These are phyloP conservation scores for Terfezia claveryi DNA, from an alignment of 495 filamentous ascomycete species.

Conservation along the genomic window DNA sequence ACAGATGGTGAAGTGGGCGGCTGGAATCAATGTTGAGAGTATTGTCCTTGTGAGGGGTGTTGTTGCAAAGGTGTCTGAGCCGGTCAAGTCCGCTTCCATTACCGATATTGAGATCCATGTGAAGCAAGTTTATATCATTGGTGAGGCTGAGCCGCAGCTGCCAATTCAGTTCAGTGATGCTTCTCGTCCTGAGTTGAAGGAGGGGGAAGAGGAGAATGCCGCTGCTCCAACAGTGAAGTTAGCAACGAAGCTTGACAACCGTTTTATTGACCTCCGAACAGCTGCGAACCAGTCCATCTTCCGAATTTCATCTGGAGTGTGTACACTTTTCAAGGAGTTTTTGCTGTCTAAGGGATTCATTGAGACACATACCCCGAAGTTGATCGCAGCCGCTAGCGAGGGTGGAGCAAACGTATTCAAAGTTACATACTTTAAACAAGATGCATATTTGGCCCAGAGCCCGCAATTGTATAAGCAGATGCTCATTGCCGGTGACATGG, in stretches of 20 bases:
- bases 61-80: constrained; percentile 50
- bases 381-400: constrained; percentile 79
- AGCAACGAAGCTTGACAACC: constrained; percentile 50
- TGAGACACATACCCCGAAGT: constrained; percentile 72
- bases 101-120: constrained; percentile 60
- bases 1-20: constrained; percentile 81
- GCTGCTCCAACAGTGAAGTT: constrained; percentile 11
- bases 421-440: constrained; percentile 70
- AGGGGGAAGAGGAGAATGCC: constrained; percentile 4
- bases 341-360: constrained; percentile 54
- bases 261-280: constrained; percentile 73
- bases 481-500: constrained; percentile 77
- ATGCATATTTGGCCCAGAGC: constrained; percentile 74
- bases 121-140: constrained; percentile 49
- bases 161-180: constrained; percentile 23
- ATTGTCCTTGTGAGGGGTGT: constrained; percentile 58
- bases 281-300: constrained; percentile 80
- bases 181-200: constrained; percentile 11
- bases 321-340: constrained; percentile 59
- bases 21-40: constrained; percentile 54
- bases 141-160: constrained; percentile 26
- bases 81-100: constrained; percentile 57
- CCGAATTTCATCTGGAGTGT: constrained; percentile 50
- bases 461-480: constrained; percentile 96
- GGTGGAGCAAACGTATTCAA: constrained; percentile 87